These are phyloP conservation scores for Globisporangium paroecandrum DNA, from an alignment of 352 stramenopile species.

Conservation along the genomic window DNA sequence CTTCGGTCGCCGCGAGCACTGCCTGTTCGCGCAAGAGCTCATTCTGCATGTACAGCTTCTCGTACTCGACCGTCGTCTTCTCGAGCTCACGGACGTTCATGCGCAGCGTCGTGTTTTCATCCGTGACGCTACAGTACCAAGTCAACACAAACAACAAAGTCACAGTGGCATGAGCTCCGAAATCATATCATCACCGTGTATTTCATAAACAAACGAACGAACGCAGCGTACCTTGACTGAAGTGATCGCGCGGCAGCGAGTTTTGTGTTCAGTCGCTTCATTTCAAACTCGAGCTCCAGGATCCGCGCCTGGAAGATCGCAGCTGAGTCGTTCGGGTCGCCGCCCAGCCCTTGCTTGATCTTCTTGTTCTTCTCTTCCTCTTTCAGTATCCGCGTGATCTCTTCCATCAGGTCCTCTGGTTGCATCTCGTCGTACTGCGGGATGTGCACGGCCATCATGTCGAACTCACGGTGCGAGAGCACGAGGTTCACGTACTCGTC, in stretches of 20 bases:
- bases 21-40: conserved; percentile 59
- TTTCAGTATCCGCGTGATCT: conserved; percentile 55
- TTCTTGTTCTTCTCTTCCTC: conserved; percentile 41
- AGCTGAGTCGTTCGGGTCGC: conserved; percentile 25
- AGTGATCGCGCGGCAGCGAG: conserved; percentile 46
- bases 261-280: conserved; percentile 65
- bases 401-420: conserved; percentile 48
- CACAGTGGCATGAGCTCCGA: neutral
- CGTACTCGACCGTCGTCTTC: conserved; percentile 42
- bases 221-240: conserved; percentile 30
- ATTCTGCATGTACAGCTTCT: conserved; percentile 54
- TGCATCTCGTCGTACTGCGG: conserved; percentile 62
- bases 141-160: neutral
- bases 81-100: conserved; percentile 50
- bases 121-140: conserved; percentile 28
- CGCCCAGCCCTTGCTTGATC: conserved; percentile 20
- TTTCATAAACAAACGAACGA: neutral
- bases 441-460: conserved; percentile 71
- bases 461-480: conserved; percentile 74
- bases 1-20: conserved; percentile 35
- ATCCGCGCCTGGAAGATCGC: conserved; percentile 55
- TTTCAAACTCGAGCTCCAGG: conserved; percentile 66
- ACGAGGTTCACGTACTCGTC: conserved; percentile 68
- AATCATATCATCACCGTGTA: neutral
- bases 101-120: conserved; percentile 63